phyloP scores from a whole-genome alignment of 345 rosid species.

The Raphanus sativus region DNA sequence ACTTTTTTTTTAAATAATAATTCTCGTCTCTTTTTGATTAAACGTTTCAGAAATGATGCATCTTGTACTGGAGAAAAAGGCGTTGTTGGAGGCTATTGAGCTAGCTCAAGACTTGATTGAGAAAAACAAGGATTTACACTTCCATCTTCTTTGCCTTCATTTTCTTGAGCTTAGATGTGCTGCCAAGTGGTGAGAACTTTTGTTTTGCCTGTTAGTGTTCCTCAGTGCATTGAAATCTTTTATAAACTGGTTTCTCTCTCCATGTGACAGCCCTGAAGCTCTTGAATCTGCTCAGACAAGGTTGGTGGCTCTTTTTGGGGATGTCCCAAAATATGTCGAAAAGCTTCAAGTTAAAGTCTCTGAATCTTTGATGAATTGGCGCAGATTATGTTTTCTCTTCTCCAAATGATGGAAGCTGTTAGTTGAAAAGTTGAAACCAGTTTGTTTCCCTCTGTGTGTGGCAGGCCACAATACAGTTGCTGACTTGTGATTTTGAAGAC shows the following conservation, averaged over 20 bases:
- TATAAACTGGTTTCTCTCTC: too few species aligned
- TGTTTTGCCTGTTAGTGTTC: background rate
- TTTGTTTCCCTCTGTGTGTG: slow-evolving; percentile 34
- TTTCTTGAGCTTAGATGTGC: slow-evolving; percentile 68
- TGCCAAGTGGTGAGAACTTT: slow-evolving; percentile 56
- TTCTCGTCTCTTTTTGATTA: too few species aligned
- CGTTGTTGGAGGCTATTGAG: slow-evolving; percentile 81
- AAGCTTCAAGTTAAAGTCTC: slow-evolving; percentile 83
- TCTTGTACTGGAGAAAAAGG: slow-evolving; percentile 69
- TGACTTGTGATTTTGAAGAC: slow-evolving; percentile 85
- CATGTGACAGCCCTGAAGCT: too few species aligned
- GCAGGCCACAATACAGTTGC: slow-evolving; percentile 80
- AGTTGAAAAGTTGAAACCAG: background rate
- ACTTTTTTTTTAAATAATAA: too few species aligned
- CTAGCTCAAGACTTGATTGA: slow-evolving; percentile 70
- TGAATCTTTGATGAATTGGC: background rate
- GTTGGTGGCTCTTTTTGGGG: slow-evolving; percentile 77
- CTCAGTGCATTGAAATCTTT: too few species aligned
- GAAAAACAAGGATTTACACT: slow-evolving; percentile 74
- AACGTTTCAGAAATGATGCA: slow-evolving; percentile 70
- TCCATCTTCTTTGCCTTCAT: slow-evolving; percentile 88
- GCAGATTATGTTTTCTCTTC: background rate
- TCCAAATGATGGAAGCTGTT: slow-evolving; percentile 7
- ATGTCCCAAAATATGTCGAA: slow-evolving; percentile 61
- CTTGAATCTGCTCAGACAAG: slow-evolving; percentile 77